These are phyloP conservation scores for Lasiodiplodia hormozganensis DNA, from an alignment of 2,329 filamentous ascomycete genomes.

Conservation along the genomic window DNA sequence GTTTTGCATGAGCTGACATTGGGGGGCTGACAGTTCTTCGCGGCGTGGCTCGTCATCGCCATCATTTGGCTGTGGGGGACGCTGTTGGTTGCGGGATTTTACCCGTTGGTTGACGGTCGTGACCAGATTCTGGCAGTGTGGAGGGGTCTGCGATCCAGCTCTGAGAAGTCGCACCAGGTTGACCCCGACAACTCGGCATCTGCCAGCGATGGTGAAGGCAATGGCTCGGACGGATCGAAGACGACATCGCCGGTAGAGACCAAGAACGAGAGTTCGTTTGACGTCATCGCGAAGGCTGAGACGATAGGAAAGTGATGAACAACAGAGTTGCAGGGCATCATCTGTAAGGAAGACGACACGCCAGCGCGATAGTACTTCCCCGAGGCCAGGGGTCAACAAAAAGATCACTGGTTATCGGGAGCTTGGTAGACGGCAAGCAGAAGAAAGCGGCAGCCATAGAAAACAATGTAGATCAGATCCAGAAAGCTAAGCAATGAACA, in stretches of 20 bases:
- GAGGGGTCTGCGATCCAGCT: conserved; percentile 27
- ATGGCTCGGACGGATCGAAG: neutral
- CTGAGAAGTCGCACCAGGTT: neutral
- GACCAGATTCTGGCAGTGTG: conserved; percentile 39
- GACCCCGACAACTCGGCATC: neutral
- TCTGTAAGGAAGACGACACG: neutral
- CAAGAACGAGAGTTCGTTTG: neutral
- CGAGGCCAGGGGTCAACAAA: neutral
- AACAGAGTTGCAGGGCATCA: neutral
- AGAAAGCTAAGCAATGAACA: neutral
- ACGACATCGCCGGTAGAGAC: neutral
- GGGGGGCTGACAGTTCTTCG: conserved; percentile 50
- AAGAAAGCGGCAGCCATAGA: neutral
- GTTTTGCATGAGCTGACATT: conserved; percentile 19
- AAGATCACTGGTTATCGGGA: neutral
- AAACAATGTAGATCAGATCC: neutral
- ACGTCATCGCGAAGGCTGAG: conserved; percentile 3
- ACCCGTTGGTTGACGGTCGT: conserved; percentile 58
- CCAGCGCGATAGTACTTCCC: neutral
- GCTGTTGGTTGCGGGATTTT: conserved; percentile 58
- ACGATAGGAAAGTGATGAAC: conserved; percentile 1
- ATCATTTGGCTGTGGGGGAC: conserved; percentile 63
- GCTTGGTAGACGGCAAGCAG: neutral
- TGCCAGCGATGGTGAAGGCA: neutral
- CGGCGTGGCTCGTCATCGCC: conserved; percentile 58